Base-by-base conservation (phyloP, 2,329 filamentous ascomycete species). In the Penicillium italicum region DNA sequence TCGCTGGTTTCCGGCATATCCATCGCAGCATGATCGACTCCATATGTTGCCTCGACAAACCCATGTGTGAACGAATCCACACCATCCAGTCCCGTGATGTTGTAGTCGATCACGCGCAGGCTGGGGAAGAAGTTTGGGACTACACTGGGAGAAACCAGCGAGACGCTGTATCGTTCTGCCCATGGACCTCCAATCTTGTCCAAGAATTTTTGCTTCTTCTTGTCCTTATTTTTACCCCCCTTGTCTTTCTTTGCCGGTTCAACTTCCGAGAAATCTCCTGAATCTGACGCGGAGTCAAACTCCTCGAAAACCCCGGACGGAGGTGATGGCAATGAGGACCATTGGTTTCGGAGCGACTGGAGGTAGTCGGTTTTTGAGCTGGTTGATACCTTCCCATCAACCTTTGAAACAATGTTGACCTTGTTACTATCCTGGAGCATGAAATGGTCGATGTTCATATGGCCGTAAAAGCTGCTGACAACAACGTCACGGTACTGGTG, bases 361-460 rank as follows among this genome's bases (percentile, higher is more conserved):
- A 97, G 81, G 68, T 97, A 97, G 64, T 90, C 84, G 16, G 84
- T 78, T n/a, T 86, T 87, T n/a, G 87, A 89, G 54, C 80, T 72
- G 3, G 85, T 76, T 1, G 82, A 81, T 20, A 94, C 70, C n/a
- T 82, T 76, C n/a, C 78, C 74, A 6, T 62, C 33, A 10, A 43
- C 43, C 9, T 71, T 64, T 2, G 72, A 65, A 41, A 74, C 74
- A 26, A 91, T 80, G 58, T 89, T 81, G 51, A 97, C 80, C 0
- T 96, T 83, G 38, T 88, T 80, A 55, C 86, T 90, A 70, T 97
- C 93, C 66, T 96, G 90, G 16, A 99, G 77, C 68, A 97, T 83
- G 74, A 99, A 99, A 72, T 99, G 94, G 66, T 99, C 94, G 62
- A 97, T 89, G 69, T 99, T 99, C 94, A 99, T 97, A 71, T 99